These are phyloP conservation scores for Rhizopus delemar DNA, from an alignment of 371 early-diverging fungal genomes.

Conservation along the genomic window DNA sequence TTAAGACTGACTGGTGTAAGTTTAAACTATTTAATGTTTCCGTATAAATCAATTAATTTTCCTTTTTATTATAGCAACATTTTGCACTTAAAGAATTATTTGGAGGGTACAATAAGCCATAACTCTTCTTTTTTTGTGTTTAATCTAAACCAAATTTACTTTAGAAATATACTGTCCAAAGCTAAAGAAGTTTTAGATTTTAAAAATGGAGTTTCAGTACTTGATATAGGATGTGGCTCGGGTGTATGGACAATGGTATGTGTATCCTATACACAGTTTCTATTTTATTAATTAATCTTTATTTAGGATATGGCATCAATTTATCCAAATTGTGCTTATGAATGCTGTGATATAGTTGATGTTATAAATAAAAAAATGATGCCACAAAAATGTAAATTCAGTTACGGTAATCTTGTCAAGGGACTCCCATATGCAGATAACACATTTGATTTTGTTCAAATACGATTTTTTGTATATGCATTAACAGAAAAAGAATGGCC, in stretches of 20 bases:
- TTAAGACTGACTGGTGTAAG: constrained; percentile 18
- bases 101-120: constrained; percentile 3
- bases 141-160: neutral
- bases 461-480: constrained; percentile 4
- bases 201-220: constrained; percentile 17
- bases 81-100: constrained; percentile 15
- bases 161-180: constrained; percentile 12
- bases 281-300: constrained; percentile 27
- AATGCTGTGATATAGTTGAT: constrained; percentile 31
- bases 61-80: constrained; percentile 10
- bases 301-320: constrained; percentile 32
- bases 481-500: constrained; percentile 33
- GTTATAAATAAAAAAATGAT: constrained; percentile 8
- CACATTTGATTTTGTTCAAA: constrained; percentile 12
- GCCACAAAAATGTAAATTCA: constrained; percentile 26
- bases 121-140: neutral
- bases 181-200: neutral
- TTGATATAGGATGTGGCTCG: constrained; percentile 48
- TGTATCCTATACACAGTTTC: neutral
- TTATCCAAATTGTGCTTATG: constrained; percentile 32
- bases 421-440: constrained; percentile 13
- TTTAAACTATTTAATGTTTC: neutral
- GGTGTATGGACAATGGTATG: constrained; percentile 49
- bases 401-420: constrained; percentile 36
- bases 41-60: neutral